Percentiles rank a stretch among this genome's conserved stretches.
phyloP scores from a whole-genome alignment of 2,329 filamentous ascomycete genomes.

The Sclerotinia minor region DNA sequence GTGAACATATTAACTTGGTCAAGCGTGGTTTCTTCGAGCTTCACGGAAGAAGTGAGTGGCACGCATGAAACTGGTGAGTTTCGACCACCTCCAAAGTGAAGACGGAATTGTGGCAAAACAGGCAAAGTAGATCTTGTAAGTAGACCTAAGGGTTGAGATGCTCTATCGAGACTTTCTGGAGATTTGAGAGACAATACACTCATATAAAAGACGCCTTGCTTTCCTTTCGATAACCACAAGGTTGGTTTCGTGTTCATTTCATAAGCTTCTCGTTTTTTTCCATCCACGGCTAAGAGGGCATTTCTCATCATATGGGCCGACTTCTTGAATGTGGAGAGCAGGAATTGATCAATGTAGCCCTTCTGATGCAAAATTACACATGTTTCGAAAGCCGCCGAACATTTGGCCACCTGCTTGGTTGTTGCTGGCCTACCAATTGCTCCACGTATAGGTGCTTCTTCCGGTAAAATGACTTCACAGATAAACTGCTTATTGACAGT shows the following conservation, averaged over 20 bases:
- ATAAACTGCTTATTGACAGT: conserved; percentile 59
- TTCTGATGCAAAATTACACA: conserved; percentile 68
- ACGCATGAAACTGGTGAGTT: conserved; percentile 58
- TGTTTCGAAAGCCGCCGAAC: conserved; percentile 82
- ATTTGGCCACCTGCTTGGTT: conserved; percentile 78
- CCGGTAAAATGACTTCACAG: conserved; percentile 78
- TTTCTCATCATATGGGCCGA: conserved; percentile 81
- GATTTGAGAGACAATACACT: conserved; percentile 60
- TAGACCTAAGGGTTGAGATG: conserved; percentile 65
- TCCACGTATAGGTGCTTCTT: conserved; percentile 68
- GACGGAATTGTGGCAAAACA: conserved; percentile 62
- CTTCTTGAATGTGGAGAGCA: conserved; percentile 73
- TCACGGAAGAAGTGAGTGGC: conserved; percentile 48
- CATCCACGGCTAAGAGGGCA: conserved; percentile 76
- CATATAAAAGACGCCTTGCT: conserved; percentile 58
- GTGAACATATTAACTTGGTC: conserved; percentile 69
- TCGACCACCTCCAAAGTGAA: conserved; percentile 68
- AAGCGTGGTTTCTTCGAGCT: conserved; percentile 48
- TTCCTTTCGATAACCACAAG: conserved; percentile 61
- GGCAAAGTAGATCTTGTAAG: conserved; percentile 69
- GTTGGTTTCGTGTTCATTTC: conserved; percentile 75
- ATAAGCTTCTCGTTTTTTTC: conserved; percentile 73
- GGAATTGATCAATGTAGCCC: conserved; percentile 68
- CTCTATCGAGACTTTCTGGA: conserved; percentile 56
- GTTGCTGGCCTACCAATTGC: conserved; percentile 61